phyloP scores from a whole-genome alignment of 495 filamentous ascomycete species.

The Aspergillus hancockii region DNA sequence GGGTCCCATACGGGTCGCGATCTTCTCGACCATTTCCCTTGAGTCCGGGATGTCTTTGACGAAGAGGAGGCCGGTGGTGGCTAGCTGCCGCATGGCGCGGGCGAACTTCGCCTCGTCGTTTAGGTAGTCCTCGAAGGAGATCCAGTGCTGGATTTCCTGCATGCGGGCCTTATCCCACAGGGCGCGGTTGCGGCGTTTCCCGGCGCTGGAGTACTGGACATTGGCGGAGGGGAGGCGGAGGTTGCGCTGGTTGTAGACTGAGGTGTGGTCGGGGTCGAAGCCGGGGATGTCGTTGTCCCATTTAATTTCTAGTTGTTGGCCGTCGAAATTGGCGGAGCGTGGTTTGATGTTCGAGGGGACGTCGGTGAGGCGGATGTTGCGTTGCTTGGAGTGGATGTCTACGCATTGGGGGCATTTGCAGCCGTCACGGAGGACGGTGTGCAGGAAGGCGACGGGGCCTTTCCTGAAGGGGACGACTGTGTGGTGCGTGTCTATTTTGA shows the following conservation, averaged over 20 bases:
- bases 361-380: slow-evolving; percentile 72
- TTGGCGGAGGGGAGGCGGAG: slow-evolving; percentile 20
- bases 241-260: slow-evolving; percentile 38
- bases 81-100: slow-evolving; percentile 53
- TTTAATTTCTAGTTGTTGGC: slow-evolving; percentile 51
- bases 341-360: slow-evolving; percentile 59
- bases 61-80: slow-evolving; percentile 68
- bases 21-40: slow-evolving; percentile 58
- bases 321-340: slow-evolving; percentile 28
- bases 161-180: slow-evolving; percentile 37
- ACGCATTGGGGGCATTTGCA: slow-evolving; percentile 74
- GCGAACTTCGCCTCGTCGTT: slow-evolving; percentile 51
- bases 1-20: slow-evolving; percentile 71
- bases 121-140: slow-evolving; percentile 74
- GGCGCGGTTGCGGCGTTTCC: slow-evolving; percentile 8
- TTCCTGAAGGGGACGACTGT: background rate
- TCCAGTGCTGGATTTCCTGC: slow-evolving; percentile 38
- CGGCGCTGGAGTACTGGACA: slow-evolving; percentile 10
- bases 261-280: slow-evolving; percentile 48
- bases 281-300: slow-evolving; percentile 64
- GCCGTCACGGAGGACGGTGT: slow-evolving; percentile 63
- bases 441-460: background rate
- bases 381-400: slow-evolving; percentile 78
- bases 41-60: slow-evolving; percentile 69
- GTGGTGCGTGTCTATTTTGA: background rate